Evolutionary conservation across 2,329 filamentous ascomycete genomes (phyloP).

Genomic region (Pseudogymnoascus sp.): DNA sequence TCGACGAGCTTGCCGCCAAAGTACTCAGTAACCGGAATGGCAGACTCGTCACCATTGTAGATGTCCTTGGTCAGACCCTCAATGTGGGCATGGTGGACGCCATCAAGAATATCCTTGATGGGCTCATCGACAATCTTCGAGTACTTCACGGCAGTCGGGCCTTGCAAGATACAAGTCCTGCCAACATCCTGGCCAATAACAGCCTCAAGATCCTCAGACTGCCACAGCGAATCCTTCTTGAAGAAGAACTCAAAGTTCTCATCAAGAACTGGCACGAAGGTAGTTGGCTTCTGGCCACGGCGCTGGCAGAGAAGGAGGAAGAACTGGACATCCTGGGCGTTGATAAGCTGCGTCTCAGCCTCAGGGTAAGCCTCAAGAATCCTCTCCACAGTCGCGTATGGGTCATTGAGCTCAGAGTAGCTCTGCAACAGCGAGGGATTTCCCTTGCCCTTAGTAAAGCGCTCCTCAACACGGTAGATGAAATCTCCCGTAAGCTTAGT

Average conservation of each 20-base stretch:
- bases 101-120: slow-evolving; percentile 87
- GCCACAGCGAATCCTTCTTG: slow-evolving; percentile 99
- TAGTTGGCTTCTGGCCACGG: slow-evolving; percentile 89
- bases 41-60: slow-evolving; percentile 64
- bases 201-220: slow-evolving; percentile 93
- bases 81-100: slow-evolving; percentile 85
- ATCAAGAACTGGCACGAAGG: slow-evolving; percentile 91
- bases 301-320: slow-evolving; percentile 90
- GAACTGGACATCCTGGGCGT: slow-evolving; percentile 95
- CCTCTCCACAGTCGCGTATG: slow-evolving; percentile 68
- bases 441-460: slow-evolving; percentile 68
- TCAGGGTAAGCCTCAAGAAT: slow-evolving; percentile 81
- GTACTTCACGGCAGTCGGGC: slow-evolving; percentile 85
- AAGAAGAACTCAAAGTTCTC: slow-evolving; percentile 99
- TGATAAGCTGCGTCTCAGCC: slow-evolving; percentile 85
- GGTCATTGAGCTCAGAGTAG: slow-evolving; percentile 79
- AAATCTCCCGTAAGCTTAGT: slow-evolving; percentile 84
- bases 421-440: slow-evolving; percentile 80
- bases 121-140: slow-evolving; percentile 87
- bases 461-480: slow-evolving; percentile 93
- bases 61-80: slow-evolving; percentile 68
- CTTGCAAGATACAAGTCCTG: slow-evolving; percentile 91
- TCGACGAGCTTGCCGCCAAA: slow-evolving; percentile 85
- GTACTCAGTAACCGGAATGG: slow-evolving; percentile 84
- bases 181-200: slow-evolving; percentile 95